phyloP scores from a whole-genome alignment of 352 stramenopile species.

The Phytophthora boehmeriae region DNA sequence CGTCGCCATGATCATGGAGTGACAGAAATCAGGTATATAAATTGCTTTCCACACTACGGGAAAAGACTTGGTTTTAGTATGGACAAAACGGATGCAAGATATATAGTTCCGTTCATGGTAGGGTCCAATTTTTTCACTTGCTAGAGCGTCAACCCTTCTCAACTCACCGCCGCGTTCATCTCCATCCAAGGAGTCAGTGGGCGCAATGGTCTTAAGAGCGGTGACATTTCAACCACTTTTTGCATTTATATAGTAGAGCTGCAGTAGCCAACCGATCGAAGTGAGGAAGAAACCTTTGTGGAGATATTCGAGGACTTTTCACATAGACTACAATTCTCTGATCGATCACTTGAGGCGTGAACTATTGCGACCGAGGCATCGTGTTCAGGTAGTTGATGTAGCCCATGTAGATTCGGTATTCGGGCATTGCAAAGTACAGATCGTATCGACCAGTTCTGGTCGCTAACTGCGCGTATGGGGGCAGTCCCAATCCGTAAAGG shows the following conservation, averaged over 20 bases:
- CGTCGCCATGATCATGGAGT: too few relatives aligned
- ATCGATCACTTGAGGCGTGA: conserved; percentile 48
- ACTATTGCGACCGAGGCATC: neutral
- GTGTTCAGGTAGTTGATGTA: neutral
- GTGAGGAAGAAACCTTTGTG: conserved; percentile 79
- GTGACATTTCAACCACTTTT: conserved; percentile 48
- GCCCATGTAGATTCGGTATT: neutral
- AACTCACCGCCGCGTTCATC: conserved; percentile 75
- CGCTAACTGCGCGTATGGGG: neutral
- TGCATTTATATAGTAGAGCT: conserved; percentile 1
- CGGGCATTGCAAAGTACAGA: neutral
- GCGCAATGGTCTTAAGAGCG: conserved; percentile 80
- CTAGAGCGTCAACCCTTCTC: conserved; percentile 62
- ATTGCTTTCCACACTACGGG: too few relatives aligned
- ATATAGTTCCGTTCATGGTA: conserved; percentile 84
- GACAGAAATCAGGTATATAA: too few relatives aligned
- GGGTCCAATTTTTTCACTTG: conserved; percentile 91
- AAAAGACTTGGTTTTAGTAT: too few relatives aligned
- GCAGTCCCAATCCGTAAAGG: neutral
- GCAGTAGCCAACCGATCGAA: conserved; percentile 45
- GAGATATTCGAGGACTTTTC: conserved; percentile 72
- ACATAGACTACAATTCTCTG: conserved; percentile 92
- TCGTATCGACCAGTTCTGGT: neutral
- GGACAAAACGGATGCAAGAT: too few relatives aligned
- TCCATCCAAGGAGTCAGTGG: conserved; percentile 55